Evolutionary conservation across 345 rosid species (phyloP), one percentile per base, ranked within the genome.

Genomic region (Nasturtium officinale): DNA sequence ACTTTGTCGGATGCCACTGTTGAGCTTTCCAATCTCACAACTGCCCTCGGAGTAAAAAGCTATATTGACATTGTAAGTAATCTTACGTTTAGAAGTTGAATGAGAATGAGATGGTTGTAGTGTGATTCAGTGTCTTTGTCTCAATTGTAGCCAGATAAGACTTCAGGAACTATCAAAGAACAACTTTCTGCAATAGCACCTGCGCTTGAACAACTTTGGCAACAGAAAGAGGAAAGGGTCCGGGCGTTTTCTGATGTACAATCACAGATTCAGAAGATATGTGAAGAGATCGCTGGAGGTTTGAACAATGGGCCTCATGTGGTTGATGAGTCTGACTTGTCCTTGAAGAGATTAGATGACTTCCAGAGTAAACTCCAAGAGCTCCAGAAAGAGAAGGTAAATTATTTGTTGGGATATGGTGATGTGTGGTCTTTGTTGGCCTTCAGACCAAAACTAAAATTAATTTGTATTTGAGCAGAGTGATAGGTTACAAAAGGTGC

Each of bases 111-210:
- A 28, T 38, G 7, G 11, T 70, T 26, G 4, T 2, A 62, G 51
- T 26, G 30, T 61, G 7, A 47, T 38, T 61, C 12, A 11, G 23
- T 35, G 2, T 51, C 55, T 65, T 30, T 65, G 76, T 65, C 46
- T 72, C 38, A n/a, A 26, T 76, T 79, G 21, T 84, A 94, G 97
- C 96, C 96, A 7, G 97, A 90, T 51, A 83, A 80, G 78, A 65
- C 85, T 53, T 82, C 86, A 1, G 96, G 93, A 79, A 95, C 99
- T 47, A 95, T 91, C 84, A 95, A 91, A 86, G 92, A 91, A 71
- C 99, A 95, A 69, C 96, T 91, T 60, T 92, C 87, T 15, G 92
- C 93, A 37, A 95, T 95, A 79, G 96, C 96, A 63, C 99, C 99
- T 2, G 89, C 77, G 5, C 96, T 95, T 53, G 94, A 91, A 67